phyloP scores from a whole-genome alignment of 2,329 filamentous ascomycete species.

The Colletotrichum nymphaeae region DNA sequence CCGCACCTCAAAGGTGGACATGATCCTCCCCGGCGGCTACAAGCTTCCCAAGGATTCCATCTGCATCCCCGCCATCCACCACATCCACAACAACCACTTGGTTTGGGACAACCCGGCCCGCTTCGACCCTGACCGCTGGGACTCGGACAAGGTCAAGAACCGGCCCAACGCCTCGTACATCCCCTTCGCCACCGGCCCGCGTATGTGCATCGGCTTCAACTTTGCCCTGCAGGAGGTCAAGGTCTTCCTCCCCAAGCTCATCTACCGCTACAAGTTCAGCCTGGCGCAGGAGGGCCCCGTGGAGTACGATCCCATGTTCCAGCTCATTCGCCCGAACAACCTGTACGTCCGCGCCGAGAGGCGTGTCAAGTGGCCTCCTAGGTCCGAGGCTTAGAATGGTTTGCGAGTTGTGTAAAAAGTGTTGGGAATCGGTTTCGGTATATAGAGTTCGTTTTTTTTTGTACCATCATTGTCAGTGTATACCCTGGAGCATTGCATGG shows the following conservation, averaged over 20 bases:
- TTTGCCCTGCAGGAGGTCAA: slow-evolving; percentile 72
- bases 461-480: slow-evolving; percentile 34
- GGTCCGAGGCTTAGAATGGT: slow-evolving; percentile 10
- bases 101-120: slow-evolving; percentile 68
- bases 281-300: slow-evolving; percentile 61
- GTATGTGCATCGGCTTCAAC: slow-evolving; percentile 74
- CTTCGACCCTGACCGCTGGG: slow-evolving; percentile 72
- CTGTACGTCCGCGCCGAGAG: slow-evolving; percentile 62
- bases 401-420: neutral
- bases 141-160: slow-evolving; percentile 63
- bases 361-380: slow-evolving; percentile 60
- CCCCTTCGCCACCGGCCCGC: slow-evolving; percentile 67
- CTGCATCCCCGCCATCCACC: slow-evolving; percentile 64
- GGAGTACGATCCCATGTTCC: slow-evolving; percentile 70
- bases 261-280: slow-evolving; percentile 68
- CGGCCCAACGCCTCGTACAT: slow-evolving; percentile 63
- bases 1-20: slow-evolving; percentile 65
- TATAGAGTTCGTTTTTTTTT: slow-evolving; percentile 19
- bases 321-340: slow-evolving; percentile 67
- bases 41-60: slow-evolving; percentile 62
- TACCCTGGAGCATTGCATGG: slow-evolving; percentile 36
- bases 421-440: neutral
- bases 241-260: slow-evolving; percentile 66
- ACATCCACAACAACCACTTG: slow-evolving; percentile 63
- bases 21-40: slow-evolving; percentile 70